phyloP scores from a whole-genome alignment of 352 stramenopile species.

The Globisporangium radiosum region DNA sequence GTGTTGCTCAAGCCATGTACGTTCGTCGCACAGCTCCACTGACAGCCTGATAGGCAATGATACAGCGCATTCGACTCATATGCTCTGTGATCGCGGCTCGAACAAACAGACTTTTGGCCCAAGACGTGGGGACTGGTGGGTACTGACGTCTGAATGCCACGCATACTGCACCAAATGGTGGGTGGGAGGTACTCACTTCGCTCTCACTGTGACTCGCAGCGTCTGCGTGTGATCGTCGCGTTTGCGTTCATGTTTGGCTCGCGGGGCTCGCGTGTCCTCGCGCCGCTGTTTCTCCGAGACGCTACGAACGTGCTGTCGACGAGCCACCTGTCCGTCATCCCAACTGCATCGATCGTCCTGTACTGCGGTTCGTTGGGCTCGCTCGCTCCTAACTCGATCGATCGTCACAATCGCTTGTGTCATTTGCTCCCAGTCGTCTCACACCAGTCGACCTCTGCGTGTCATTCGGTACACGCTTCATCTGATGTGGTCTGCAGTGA shows the following conservation, averaged over 20 bases:
- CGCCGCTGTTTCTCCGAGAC: conserved; percentile 66
- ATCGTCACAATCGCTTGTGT: neutral
- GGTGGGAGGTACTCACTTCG: neutral
- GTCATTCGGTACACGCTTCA: neutral
- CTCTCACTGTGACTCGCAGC: conserved; percentile 14
- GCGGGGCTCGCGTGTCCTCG: conserved; percentile 55
- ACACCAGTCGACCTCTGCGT: neutral
- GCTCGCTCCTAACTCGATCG: too few relatives aligned
- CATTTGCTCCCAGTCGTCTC: neutral
- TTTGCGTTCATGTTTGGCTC: conserved; percentile 70
- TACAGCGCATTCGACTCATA: neutral
- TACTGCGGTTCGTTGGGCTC: conserved; percentile 39
- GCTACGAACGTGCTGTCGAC: conserved; percentile 51
- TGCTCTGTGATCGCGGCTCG: neutral
- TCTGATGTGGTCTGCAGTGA: conserved; percentile 18
- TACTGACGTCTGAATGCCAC: neutral
- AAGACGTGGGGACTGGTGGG: conserved; percentile 56
- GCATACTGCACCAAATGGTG: neutral
- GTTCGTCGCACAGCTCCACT: neutral
- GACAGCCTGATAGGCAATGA: too few relatives aligned
- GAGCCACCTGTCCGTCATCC: conserved; percentile 29
- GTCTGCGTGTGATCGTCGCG: conserved; percentile 48
- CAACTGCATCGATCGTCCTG: conserved; percentile 37
- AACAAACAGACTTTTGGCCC: conserved; percentile 65
- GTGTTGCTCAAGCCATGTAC: conserved; percentile 71